phyloP scores from a whole-genome alignment of 495 filamentous ascomycete species.

The Clohesyomyces aquaticus region DNA sequence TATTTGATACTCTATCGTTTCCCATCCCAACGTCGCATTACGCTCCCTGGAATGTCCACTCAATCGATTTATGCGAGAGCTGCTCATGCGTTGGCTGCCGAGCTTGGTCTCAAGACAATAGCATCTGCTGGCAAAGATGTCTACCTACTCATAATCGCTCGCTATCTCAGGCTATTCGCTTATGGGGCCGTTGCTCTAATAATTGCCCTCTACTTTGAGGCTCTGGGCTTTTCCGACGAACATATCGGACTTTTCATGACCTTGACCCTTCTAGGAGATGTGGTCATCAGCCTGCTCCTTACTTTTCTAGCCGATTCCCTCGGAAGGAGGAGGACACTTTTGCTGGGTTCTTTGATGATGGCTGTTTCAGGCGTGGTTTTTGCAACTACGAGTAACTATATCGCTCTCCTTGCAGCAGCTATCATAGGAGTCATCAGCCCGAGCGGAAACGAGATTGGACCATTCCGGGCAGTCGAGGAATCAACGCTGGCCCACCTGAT shows the following conservation, averaged over 20 bases:
- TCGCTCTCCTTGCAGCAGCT: constrained; percentile 72
- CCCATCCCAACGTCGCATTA: background rate
- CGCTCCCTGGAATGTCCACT: background rate
- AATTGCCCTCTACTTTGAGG: constrained; percentile 70
- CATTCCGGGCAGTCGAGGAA: constrained; percentile 86
- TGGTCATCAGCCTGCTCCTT: constrained; percentile 72
- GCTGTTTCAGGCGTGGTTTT: constrained; percentile 68
- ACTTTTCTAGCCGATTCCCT: constrained; percentile 75
- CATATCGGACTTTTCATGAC: constrained; percentile 89
- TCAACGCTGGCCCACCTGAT: constrained; percentile 77
- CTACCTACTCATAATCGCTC: constrained; percentile 67
- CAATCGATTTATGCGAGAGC: constrained; percentile 4
- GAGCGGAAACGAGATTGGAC: constrained; percentile 55
- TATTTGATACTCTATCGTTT: background rate
- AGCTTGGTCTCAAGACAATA: constrained; percentile 35
- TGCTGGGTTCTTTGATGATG: constrained; percentile 71
- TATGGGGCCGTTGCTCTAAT: constrained; percentile 78
- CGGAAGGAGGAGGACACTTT: constrained; percentile 71
- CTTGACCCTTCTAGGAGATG: constrained; percentile 79
- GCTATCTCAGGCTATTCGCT: constrained; percentile 78
- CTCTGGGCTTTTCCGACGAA: constrained; percentile 67
- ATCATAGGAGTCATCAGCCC: constrained; percentile 83
- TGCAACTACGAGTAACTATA: constrained; percentile 69
- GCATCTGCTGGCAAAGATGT: constrained; percentile 27
- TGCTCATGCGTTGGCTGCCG: constrained; percentile 23